These are phyloP conservation scores for Aspergillus texensis DNA, from an alignment of 2,329 filamentous ascomycete species.

Conservation along the genomic window DNA sequence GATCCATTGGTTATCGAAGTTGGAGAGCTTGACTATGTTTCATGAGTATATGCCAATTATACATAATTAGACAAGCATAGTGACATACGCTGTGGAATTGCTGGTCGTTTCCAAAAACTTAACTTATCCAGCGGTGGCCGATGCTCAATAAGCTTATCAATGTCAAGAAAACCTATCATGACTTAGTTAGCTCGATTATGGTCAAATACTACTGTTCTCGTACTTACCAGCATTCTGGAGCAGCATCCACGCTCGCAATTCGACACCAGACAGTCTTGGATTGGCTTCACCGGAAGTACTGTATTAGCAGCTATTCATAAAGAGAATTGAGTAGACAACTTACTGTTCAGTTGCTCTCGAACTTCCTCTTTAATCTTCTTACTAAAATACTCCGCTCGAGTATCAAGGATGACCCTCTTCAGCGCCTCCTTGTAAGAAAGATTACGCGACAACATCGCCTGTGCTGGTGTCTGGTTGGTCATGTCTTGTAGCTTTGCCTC, in stretches of 20 bases:
- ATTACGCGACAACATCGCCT: conserved; percentile 2
- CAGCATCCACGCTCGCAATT: conserved; percentile 33
- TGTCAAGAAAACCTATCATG: conserved; percentile 36
- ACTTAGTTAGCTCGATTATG: not conserved
- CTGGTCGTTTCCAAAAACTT: conserved; percentile 22
- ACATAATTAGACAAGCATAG: not conserved
- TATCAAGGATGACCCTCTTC: not conserved
- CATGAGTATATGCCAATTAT: conserved; percentile 5
- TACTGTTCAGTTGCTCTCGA: not conserved
- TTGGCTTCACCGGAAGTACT: not conserved
- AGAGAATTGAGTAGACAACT: not conserved
- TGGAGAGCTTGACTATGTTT: not conserved
- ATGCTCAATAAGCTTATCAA: conserved; percentile 44
- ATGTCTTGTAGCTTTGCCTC: not conserved
- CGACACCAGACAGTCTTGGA: conserved; percentile 6
- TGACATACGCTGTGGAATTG: conserved; percentile 23
- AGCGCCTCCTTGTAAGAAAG: conserved; percentile 1
- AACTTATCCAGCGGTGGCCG: conserved; percentile 26
- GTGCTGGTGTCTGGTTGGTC: not conserved
- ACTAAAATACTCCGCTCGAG: not conserved
- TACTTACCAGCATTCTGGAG: conserved; percentile 30
- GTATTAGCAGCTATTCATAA: not conserved
- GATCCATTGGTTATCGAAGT: conserved; percentile 2
- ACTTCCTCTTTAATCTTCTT: not conserved
- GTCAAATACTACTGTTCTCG: too few species aligned